A percentile compares a stretch with the other conserved stretches of the same genome.
Evolutionary conservation across 192 early-diverging fungal species (phyloP).

Genomic region (Backusella westeae): DNA sequence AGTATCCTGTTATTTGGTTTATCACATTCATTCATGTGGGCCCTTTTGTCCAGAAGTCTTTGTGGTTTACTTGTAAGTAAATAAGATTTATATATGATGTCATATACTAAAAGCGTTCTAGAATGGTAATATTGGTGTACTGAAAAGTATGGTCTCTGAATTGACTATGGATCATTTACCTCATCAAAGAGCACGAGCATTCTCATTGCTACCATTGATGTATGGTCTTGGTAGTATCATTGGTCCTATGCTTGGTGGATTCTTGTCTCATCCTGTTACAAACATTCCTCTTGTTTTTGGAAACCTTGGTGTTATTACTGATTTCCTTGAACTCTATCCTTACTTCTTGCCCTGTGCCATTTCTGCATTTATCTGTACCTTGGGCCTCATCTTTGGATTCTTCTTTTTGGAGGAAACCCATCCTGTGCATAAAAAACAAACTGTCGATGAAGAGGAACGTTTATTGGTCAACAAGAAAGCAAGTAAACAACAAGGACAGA

Average conservation of each 20-base stretch:
- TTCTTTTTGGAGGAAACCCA: conserved; percentile 56
- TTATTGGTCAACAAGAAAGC: background rate
- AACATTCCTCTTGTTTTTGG: conserved; percentile 53
- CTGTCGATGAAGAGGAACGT: background rate
- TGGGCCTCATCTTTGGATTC: conserved; percentile 53
- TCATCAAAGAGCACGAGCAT: conserved; percentile 48
- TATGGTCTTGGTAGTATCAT: conserved; percentile 57
- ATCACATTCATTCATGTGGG: conserved; percentile 45
- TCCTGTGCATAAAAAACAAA: background rate
- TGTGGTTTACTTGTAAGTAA: conserved; percentile 50
- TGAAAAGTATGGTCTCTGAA: conserved; percentile 72
- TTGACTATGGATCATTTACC: conserved; percentile 67
- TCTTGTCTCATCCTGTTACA: conserved; percentile 63
- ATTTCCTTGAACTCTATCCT: conserved; percentile 55
- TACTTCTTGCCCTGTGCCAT: conserved; percentile 73
- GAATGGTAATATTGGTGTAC: conserved; percentile 66
- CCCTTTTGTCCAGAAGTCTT: conserved; percentile 48
- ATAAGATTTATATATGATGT: background rate
- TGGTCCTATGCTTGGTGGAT: conserved; percentile 65
- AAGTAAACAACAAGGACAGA: background rate
- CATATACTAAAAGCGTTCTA: conserved; percentile 1
- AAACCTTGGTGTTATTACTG: conserved; percentile 18
- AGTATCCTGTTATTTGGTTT: conserved; percentile 67
- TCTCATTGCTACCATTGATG: conserved; percentile 60
- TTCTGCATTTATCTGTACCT: conserved; percentile 48